These are phyloP conservation scores for Amphirosellinia nigrospora DNA, from an alignment of 495 filamentous ascomycete genomes.

Conservation along the genomic window DNA sequence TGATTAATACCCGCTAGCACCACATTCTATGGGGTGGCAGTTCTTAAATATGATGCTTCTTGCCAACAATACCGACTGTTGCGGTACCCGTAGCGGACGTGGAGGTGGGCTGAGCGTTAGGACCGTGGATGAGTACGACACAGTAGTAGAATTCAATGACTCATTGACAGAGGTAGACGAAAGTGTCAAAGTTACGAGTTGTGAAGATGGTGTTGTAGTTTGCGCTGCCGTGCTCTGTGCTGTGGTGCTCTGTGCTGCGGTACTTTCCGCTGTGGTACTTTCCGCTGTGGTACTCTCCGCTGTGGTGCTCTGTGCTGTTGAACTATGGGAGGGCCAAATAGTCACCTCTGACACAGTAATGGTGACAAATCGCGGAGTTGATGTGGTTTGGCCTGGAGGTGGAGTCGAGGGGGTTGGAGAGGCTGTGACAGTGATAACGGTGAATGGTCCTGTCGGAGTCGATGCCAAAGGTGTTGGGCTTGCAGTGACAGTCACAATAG, in stretches of 20 bases:
- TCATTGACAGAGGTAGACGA: conserved; percentile 23
- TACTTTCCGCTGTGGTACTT: too few relatives aligned
- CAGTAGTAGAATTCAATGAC: conserved; percentile 27
- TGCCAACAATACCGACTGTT: conserved; percentile 17
- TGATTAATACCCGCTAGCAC: background rate
- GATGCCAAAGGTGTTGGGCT: conserved; percentile 5
- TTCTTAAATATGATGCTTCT: conserved; percentile 5
- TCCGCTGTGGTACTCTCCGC: too few relatives aligned
- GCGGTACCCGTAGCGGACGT: conserved; percentile 24
- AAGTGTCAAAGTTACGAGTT: conserved; percentile 25
- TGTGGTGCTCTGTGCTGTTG: too few relatives aligned
- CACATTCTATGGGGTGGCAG: background rate
- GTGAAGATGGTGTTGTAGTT: conserved; percentile 3
- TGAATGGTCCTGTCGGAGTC: background rate
- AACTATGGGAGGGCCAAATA: too few relatives aligned
- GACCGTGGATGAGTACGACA: conserved; percentile 26
- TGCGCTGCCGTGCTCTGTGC: too few relatives aligned
- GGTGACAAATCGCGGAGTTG: conserved; percentile 20
- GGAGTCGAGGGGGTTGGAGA: background rate
- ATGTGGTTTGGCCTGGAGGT: background rate
- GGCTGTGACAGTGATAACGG: conserved; percentile 25
- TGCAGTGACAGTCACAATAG: conserved; percentile 20
- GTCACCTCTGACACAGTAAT: conserved; percentile 27
- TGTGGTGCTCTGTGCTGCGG: too few relatives aligned
- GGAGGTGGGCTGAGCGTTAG: conserved; percentile 22